These are phyloP conservation scores for Psilocybe cyanescens DNA, from an alignment of 768 basidiomycete genomes.

Conservation along the genomic window DNA sequence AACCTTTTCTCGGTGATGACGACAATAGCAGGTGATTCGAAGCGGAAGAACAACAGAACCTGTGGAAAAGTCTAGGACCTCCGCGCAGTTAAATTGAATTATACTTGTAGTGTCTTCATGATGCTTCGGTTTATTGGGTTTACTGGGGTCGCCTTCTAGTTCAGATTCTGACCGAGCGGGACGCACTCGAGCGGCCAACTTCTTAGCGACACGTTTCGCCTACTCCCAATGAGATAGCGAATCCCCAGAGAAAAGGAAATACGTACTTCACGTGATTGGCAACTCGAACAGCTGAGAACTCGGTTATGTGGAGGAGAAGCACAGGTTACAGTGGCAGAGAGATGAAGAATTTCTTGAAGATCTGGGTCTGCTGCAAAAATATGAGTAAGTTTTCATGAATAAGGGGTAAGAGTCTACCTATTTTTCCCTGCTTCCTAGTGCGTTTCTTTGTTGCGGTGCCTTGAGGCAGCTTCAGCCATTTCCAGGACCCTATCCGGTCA, in stretches of 20 bases:
- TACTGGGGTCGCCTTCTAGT: slow-evolving; percentile 53
- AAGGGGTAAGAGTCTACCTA: slow-evolving; percentile 50
- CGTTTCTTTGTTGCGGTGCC: slow-evolving; percentile 86
- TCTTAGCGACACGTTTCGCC: slow-evolving; percentile 90
- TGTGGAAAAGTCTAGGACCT: slow-evolving; percentile 84
- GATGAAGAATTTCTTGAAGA: slow-evolving; percentile 70
- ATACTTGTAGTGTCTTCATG: slow-evolving; percentile 81
- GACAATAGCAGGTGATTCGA: slow-evolving; percentile 96
- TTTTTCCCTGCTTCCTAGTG: slow-evolving; percentile 83
- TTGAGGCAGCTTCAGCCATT: slow-evolving; percentile 79
- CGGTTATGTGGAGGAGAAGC: slow-evolving; percentile 77
- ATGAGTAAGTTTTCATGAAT: slow-evolving; percentile 6
- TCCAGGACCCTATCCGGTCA: slow-evolving; percentile 88
- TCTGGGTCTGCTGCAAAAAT: slow-evolving; percentile 55
- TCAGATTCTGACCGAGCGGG: slow-evolving; percentile 81
- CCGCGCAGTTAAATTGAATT: slow-evolving; percentile 94
- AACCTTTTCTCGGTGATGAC: slow-evolving; percentile 96
- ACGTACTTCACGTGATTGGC: slow-evolving; percentile 82
- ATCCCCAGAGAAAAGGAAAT: not conserved
- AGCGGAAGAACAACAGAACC: slow-evolving; percentile 92
- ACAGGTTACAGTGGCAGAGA: slow-evolving; percentile 77
- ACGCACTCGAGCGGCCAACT: slow-evolving; percentile 82
- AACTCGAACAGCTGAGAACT: slow-evolving; percentile 86
- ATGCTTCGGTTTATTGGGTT: slow-evolving; percentile 47
- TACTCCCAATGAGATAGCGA: slow-evolving; percentile 15